Percentiles rank a stretch among this genome's conserved stretches.
Evolutionary conservation across 305 asterid genomes (phyloP).

Genomic region (Ruellia speciosa): DNA sequence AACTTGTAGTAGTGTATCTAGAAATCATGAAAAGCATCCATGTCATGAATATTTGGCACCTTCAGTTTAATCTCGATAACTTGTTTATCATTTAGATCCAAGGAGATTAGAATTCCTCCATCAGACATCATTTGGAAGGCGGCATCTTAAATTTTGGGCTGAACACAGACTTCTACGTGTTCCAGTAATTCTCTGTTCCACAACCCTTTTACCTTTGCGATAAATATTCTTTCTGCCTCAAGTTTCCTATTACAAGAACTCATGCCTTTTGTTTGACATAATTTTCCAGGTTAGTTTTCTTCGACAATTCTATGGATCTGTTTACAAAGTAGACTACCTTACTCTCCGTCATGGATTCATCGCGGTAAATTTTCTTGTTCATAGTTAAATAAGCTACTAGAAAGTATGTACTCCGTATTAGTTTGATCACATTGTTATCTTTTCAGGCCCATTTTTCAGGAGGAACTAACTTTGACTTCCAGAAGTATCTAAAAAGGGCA

Average conservation of each 20-base stretch:
- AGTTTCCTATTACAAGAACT: neutral
- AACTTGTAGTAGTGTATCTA: too few relatives aligned
- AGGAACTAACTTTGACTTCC: slow-evolving; percentile 50
- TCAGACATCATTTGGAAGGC: slow-evolving; percentile 66
- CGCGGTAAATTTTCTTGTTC: slow-evolving; percentile 29
- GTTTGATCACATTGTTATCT: slow-evolving; percentile 6
- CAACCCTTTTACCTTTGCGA: slow-evolving; percentile 1
- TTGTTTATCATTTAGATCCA: slow-evolving; percentile 36
- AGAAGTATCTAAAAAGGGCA: slow-evolving; percentile 51
- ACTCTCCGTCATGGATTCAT: slow-evolving; percentile 76
- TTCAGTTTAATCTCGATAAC: neutral
- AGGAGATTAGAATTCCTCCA: slow-evolving; percentile 61
- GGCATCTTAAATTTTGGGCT: slow-evolving; percentile 67
- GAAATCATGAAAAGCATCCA: neutral
- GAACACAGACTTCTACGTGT: slow-evolving; percentile 42
- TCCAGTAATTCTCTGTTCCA: slow-evolving; percentile 35
- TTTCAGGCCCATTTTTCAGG: slow-evolving; percentile 59
- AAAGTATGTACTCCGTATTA: slow-evolving; percentile 1
- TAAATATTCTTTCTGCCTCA: neutral
- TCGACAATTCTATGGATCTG: slow-evolving; percentile 60
- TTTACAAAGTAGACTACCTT: slow-evolving; percentile 52
- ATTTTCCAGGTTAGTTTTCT: slow-evolving; percentile 49
- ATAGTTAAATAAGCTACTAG: neutral
- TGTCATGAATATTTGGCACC: slow-evolving; percentile 3
- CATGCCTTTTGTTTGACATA: slow-evolving; percentile 11